Conservation (phyloP, 441 rosid genomes). For the Croton laevigatus region DNA sequence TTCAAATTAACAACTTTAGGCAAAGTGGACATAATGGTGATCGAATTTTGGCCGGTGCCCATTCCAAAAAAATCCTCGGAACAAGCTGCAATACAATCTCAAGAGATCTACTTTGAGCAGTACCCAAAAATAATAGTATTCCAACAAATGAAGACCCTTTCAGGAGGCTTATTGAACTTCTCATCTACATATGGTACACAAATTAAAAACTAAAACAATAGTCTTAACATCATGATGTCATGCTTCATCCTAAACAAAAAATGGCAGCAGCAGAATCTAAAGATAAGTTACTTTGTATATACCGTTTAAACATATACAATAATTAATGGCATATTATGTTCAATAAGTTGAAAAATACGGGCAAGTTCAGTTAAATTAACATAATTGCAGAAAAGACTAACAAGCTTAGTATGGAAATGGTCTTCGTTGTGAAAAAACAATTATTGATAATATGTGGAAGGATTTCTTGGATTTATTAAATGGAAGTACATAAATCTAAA, state of each 20-base stretch:
- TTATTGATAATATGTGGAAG: constrained; percentile 65
- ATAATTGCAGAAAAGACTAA: constrained; percentile 73
- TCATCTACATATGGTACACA: constrained; percentile 71
- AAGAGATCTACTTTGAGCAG: constrained; percentile 72
- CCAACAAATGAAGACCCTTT: constrained; percentile 84
- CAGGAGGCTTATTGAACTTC: constrained; percentile 76
- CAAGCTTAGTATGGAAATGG: constrained; percentile 76
- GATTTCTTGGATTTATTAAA: constrained; percentile 52
- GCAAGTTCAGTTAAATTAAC: constrained; percentile 63
- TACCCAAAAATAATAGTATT: constrained; percentile 77
- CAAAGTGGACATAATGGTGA: constrained; percentile 73
- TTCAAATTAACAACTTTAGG: constrained; percentile 69
- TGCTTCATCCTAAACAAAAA: constrained; percentile 62
- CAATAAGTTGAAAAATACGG: constrained; percentile 62
- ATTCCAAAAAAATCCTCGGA: constrained; percentile 53
- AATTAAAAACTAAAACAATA: constrained; percentile 63
- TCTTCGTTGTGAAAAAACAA: constrained; percentile 55
- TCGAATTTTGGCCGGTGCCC: constrained; percentile 56
- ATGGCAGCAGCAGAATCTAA: constrained; percentile 47
- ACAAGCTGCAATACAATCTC: constrained; percentile 54
- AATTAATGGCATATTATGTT: constrained; percentile 55
- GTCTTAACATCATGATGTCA: constrained; percentile 54
- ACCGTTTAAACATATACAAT: constrained; percentile 80
- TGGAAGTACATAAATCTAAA: constrained; percentile 65
- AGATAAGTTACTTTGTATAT: constrained; percentile 49